Base-by-base conservation (phyloP, 352 stramenopile genomes). In the Lagenidium sp. region DNA sequence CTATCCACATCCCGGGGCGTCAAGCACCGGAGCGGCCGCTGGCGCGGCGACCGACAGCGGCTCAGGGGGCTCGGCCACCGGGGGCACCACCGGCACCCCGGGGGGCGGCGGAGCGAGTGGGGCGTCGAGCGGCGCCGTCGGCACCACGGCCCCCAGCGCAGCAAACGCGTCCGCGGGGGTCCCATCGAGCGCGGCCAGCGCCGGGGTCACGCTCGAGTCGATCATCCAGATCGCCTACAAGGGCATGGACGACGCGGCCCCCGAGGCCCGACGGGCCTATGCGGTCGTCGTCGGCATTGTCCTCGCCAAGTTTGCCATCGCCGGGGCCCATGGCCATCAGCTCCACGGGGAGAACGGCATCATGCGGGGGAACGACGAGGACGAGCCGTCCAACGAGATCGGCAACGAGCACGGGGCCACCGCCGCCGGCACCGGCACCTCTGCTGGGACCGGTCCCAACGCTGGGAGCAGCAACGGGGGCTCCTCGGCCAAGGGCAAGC, bases 221-320 rank as follows among this genome's bases (percentile, higher is more conserved):
- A 76, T 94, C 35, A 65, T 90, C 44, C 63, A 80, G 25, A 68
- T 84, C 0, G 69, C 76, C 11, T 57, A 53, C 6, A 94, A 94
- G 23, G 77, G 74, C 0, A 82, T 94, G 64, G 82, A 92, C 20
- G 82, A 94, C 50, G 43, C 40, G 6, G 46, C 76, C 8, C 74
- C 77, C 0, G 80, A 89, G 45, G 68, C 60, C 4, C 68, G 77
- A 32, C 66, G 69, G 23, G 70, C 68, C 11, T 85, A 65, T 37
- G 62, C 79, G 4, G 69, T 81, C 4, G 70, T 87, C 15, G 72
- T 90, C 1, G 82, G 82, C 4, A 66, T 80, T n/a, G 70, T 86
- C 36, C 62, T 91, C 29, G 79, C 79, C 6, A 87, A 91, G 30
- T 87, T 80, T 30, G 67, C 72, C 6, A 76, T 68, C 0, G 65